These are phyloP conservation scores for Priceomyces castillae DNA, from an alignment of 805 yeast genomes.

Conservation along the genomic window DNA sequence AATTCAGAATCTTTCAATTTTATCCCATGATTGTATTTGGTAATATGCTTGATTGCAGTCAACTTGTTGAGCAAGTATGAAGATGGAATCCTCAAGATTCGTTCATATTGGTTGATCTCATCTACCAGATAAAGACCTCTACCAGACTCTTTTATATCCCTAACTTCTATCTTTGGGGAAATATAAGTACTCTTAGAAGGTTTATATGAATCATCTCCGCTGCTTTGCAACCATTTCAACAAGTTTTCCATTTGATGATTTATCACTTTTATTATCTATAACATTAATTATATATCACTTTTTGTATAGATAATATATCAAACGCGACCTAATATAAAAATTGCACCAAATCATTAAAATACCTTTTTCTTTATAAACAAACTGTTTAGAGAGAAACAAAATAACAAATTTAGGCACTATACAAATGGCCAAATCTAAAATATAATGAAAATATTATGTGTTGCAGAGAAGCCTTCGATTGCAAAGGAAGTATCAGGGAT, in stretches of 20 bases:
- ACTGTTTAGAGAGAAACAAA: not conserved
- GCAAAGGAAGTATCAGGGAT: slow-evolving; percentile 78
- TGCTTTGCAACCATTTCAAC: slow-evolving; percentile 29
- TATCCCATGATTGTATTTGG: slow-evolving; percentile 41
- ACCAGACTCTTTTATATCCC: slow-evolving; percentile 46
- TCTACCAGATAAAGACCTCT: slow-evolving; percentile 55
- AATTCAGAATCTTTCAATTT: slow-evolving; percentile 22
- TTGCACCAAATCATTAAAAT: not conserved
- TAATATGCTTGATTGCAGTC: slow-evolving; percentile 42
- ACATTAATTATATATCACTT: not conserved
- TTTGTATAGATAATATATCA: not conserved
- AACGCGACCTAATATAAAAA: slow-evolving; percentile 1
- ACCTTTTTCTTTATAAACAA: not conserved
- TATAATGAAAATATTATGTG: slow-evolving; percentile 76
- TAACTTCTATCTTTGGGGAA: slow-evolving; percentile 40
- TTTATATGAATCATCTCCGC: slow-evolving; percentile 17
- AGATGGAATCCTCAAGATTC: slow-evolving; percentile 56
- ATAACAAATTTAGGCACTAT: not conserved
- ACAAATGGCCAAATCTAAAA: not conserved
- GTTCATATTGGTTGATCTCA: slow-evolving; percentile 38
- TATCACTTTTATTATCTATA: too few relatives aligned
- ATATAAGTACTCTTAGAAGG: slow-evolving; percentile 28
- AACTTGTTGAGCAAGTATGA: slow-evolving; percentile 57
- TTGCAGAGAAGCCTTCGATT: slow-evolving; percentile 95
- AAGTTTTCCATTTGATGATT: slow-evolving; percentile 14